phyloP scores from a whole-genome alignment of 2,329 filamentous ascomycete genomes.

The Ophiostoma angusticollis region DNA sequence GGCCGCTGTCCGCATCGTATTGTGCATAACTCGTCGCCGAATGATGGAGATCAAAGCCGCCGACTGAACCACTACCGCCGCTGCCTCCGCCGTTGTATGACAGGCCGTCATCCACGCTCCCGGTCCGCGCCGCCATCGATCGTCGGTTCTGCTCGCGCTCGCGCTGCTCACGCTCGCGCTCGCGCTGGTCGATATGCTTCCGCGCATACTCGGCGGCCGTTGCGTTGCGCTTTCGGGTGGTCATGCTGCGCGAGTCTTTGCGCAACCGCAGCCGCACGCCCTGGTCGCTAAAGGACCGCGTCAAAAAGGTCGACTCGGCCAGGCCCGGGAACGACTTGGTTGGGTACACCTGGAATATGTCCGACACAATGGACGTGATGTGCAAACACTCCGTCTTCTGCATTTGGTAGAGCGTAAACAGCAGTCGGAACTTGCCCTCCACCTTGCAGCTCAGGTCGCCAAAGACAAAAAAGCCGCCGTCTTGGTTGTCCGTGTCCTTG shows the following conservation, averaged over 20 bases:
- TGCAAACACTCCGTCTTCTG: conserved; percentile 25
- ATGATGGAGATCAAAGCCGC: conserved; percentile 7
- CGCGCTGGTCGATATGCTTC: conserved; percentile 10
- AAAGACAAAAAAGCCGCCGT: conserved; percentile 84
- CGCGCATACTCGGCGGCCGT: conserved; percentile 17
- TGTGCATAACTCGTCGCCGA: conserved; percentile 1
- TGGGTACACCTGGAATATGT: conserved; percentile 52
- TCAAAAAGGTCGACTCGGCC: conserved; percentile 57
- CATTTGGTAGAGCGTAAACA: conserved; percentile 69
- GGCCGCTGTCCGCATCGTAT: conserved; percentile 4
- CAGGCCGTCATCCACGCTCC: conserved; percentile 6
- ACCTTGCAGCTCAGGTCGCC: conserved; percentile 70
- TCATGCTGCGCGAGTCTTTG: conserved; percentile 60
- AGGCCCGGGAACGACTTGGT: conserved; percentile 52
- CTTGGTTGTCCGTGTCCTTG: conserved; percentile 64
- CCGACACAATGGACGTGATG: conserved; percentile 37
- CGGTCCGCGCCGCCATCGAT: background rate
- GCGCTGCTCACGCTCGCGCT: conserved; percentile 5
- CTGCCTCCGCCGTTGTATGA: conserved; percentile 1
- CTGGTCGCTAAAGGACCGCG: conserved; percentile 77
- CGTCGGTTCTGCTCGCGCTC: conserved; percentile 5
- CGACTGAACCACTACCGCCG: too few species aligned
- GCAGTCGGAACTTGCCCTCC: conserved; percentile 58
- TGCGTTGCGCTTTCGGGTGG: conserved; percentile 33
- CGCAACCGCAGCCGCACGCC: conserved; percentile 70